These are phyloP conservation scores for Colletotrichum costaricense DNA, from an alignment of 2,329 filamentous ascomycete genomes.

Conservation along the genomic window DNA sequence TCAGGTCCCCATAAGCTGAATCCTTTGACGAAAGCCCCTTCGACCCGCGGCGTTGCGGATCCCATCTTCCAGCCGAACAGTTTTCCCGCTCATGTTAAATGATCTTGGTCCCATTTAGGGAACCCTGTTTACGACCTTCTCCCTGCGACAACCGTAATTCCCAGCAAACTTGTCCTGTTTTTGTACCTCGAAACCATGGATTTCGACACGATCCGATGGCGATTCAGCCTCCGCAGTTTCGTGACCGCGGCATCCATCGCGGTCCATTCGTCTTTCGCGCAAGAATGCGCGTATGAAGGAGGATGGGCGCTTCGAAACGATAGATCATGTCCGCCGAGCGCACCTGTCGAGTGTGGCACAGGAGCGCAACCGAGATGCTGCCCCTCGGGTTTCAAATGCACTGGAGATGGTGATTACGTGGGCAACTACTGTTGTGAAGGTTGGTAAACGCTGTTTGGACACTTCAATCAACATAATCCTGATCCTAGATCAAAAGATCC, in stretches of 20 bases:
- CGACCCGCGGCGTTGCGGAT: neutral
- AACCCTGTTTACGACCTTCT: neutral
- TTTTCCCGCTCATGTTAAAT: neutral
- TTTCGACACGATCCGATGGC: neutral
- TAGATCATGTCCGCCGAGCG: constrained; percentile 12
- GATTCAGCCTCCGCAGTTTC: neutral
- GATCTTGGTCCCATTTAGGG: neutral
- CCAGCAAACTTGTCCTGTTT: neutral
- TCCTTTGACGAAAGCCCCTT: neutral
- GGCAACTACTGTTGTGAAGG: constrained; percentile 19
- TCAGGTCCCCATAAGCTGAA: neutral
- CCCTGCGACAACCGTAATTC: neutral
- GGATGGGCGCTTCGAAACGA: constrained; percentile 14
- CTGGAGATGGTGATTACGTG: constrained; percentile 17
- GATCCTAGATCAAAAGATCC: constrained; percentile 1
- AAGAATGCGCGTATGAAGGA: constrained; percentile 19
- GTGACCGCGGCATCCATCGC: neutral
- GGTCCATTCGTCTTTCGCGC: neutral
- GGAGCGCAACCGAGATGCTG: constrained; percentile 25
- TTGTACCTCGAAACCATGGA: neutral
- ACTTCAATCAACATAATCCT: neutral
- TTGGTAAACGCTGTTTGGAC: neutral
- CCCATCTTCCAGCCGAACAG: neutral
- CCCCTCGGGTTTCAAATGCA: constrained; percentile 13
- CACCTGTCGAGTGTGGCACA: constrained; percentile 14